A percentile compares a stretch with the other conserved stretches of the same genome.
These are phyloP conservation scores for Trichoderma simmonsii DNA, from an alignment of 2,329 filamentous ascomycete species.

Conservation along the genomic window DNA sequence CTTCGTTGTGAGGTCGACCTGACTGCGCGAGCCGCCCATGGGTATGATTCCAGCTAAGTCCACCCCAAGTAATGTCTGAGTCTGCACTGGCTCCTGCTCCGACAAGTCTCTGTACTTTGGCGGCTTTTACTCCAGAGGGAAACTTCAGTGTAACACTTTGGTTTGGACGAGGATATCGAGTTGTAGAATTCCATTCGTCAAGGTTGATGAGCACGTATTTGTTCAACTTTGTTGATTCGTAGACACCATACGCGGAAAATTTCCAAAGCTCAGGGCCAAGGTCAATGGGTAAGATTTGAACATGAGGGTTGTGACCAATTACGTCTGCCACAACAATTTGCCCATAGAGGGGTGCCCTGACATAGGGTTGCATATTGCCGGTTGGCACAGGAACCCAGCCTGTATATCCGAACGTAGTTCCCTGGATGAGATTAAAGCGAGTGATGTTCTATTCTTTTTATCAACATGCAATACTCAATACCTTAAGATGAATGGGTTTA, in stretches of 20 bases:
- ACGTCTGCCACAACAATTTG: slow-evolving; percentile 9
- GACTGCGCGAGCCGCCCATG: background rate
- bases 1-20: background rate
- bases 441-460: background rate
- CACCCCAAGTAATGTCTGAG: background rate
- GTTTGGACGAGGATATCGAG: background rate
- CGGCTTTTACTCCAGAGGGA: background rate
- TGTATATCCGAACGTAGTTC: slow-evolving; percentile 4
- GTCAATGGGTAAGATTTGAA: background rate
- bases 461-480: background rate
- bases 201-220: slow-evolving; percentile 5
- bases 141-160: background rate
- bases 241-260: background rate
- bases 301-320: background rate
- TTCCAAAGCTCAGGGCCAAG: background rate
- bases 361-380: background rate
- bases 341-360: background rate
- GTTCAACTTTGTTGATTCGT: background rate
- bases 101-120: background rate
- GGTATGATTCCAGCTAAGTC: slow-evolving; percentile 5
- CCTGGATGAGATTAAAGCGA: background rate
- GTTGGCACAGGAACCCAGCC: slow-evolving; percentile 4
- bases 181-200: slow-evolving; percentile 7
- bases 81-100: background rate
- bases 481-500: rapidly evolving